phyloP scores from a whole-genome alignment of 495 filamentous ascomycete species.

The Daldinia concentrica region DNA sequence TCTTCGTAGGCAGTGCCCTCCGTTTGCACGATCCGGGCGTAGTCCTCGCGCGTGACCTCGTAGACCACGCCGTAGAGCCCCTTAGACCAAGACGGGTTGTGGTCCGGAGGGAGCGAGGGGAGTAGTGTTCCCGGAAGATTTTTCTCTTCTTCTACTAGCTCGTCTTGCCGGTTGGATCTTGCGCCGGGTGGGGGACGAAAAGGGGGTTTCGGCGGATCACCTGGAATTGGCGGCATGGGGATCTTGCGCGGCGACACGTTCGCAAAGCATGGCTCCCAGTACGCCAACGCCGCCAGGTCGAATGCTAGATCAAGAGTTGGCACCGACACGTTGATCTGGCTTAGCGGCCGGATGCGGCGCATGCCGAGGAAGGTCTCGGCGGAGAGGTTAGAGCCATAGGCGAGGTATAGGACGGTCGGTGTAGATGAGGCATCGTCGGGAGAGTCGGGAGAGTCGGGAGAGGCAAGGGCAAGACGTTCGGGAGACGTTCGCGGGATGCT shows the following conservation, averaged over 20 bases:
- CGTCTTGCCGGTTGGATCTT: neutral
- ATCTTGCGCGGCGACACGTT: constrained; percentile 72
- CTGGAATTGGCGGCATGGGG: constrained; percentile 43
- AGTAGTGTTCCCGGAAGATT: constrained; percentile 24
- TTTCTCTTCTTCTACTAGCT: constrained; percentile 43
- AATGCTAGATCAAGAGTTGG: constrained; percentile 82
- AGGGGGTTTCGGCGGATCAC: constrained; percentile 45
- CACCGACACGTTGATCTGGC: constrained; percentile 78
- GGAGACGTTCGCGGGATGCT: constrained; percentile 41
- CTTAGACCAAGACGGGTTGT: constrained; percentile 69
- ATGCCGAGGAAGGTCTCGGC: constrained; percentile 76
- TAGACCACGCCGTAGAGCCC: constrained; percentile 93
- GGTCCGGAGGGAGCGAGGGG: constrained; percentile 49
- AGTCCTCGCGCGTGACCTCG: constrained; percentile 85
- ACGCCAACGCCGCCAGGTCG: constrained; percentile 85
- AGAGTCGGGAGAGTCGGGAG: constrained; percentile 25
- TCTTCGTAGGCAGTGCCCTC: constrained; percentile 90
- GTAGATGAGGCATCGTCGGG: constrained; percentile 19
- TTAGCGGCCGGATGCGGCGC: constrained; percentile 81
- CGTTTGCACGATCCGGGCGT: constrained; percentile 83
- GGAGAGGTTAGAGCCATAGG: constrained; percentile 91
- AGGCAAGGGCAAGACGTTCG: constrained; percentile 42
- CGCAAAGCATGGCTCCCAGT: constrained; percentile 91
- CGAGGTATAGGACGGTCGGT: constrained; percentile 82
- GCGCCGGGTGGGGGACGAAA: constrained; percentile 35